These are phyloP conservation scores for Colletotrichum tropicicola DNA, from an alignment of 2,329 filamentous ascomycete genomes.

Conservation along the genomic window DNA sequence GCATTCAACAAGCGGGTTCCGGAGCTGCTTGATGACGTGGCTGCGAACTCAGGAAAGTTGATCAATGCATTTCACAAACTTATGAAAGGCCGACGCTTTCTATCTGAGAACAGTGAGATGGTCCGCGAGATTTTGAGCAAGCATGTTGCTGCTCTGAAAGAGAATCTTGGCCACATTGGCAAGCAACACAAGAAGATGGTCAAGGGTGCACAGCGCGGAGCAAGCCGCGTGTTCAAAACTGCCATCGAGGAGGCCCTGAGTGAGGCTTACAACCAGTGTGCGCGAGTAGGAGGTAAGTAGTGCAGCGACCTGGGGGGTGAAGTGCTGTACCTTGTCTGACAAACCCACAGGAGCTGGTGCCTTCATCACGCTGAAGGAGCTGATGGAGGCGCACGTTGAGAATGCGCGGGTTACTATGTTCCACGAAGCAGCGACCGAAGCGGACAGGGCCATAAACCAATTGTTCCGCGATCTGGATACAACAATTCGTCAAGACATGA, in stretches of 20 bases:
- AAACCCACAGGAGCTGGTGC: conserved; percentile 32
- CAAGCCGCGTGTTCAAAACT: conserved; percentile 26
- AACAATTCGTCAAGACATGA: background rate
- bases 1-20: conserved; percentile 36
- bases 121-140: background rate
- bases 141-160: background rate
- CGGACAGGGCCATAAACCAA: conserved; percentile 17
- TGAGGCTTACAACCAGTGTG: background rate
- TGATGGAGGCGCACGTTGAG: conserved; percentile 33
- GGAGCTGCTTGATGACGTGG: background rate
- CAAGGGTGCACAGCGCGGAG: conserved; percentile 30
- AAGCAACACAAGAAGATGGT: background rate
- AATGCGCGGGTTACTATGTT: conserved; percentile 33
- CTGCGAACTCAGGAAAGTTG: background rate
- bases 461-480: background rate
- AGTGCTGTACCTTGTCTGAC: too few relatives aligned
- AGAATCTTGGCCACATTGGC: background rate
- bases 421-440: background rate
- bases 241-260: background rate
- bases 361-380: conserved; percentile 33
- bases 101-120: background rate
- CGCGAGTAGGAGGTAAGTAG: background rate
- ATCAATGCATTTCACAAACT: background rate
- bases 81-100: conserved; percentile 1
- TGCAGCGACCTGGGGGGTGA: too few relatives aligned